phyloP scores from a whole-genome alignment of 75 land plant genomes.

The Cunninghamia lanceolata region DNA sequence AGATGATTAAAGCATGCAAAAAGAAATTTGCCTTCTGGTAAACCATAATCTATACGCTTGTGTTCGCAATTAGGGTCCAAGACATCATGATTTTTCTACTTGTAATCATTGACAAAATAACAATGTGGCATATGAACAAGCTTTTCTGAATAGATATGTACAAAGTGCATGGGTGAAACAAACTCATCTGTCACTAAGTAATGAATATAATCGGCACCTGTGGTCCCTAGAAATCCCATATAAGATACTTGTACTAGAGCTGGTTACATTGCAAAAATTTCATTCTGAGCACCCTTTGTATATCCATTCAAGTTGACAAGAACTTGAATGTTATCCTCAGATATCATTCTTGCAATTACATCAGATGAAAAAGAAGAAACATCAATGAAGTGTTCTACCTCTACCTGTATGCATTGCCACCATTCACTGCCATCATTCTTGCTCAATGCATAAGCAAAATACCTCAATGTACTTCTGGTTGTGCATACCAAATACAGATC shows the following conservation, averaged over 20 bases:
- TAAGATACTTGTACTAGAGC: slow-evolving; percentile 53
- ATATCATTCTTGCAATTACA: slow-evolving; percentile 32
- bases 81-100: slow-evolving; percentile 51
- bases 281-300: slow-evolving; percentile 56
- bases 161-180: slow-evolving; percentile 33
- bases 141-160: slow-evolving; percentile 52
- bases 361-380: too few species aligned
- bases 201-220: slow-evolving; percentile 50
- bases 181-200: slow-evolving; percentile 54
- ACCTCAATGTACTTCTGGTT: too few species aligned
- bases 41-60: slow-evolving; percentile 42
- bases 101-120: slow-evolving; percentile 60
- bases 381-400: too few species aligned
- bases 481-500: too few species aligned
- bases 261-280: slow-evolving; percentile 53
- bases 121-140: slow-evolving; percentile 53
- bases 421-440: too few species aligned
- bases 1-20: slow-evolving; percentile 23
- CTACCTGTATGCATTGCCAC: too few species aligned
- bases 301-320: slow-evolving; percentile 51
- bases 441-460: too few species aligned
- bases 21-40: too few species aligned
- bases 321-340: slow-evolving; percentile 47
- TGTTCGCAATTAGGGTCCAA: slow-evolving; percentile 31
- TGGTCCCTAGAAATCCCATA: slow-evolving; percentile 57